A percentile compares a stretch with the other conserved stretches of the same genome.
Conservation (phyloP, 164 flowering plant species). For the Vitis labrusca region DNA sequence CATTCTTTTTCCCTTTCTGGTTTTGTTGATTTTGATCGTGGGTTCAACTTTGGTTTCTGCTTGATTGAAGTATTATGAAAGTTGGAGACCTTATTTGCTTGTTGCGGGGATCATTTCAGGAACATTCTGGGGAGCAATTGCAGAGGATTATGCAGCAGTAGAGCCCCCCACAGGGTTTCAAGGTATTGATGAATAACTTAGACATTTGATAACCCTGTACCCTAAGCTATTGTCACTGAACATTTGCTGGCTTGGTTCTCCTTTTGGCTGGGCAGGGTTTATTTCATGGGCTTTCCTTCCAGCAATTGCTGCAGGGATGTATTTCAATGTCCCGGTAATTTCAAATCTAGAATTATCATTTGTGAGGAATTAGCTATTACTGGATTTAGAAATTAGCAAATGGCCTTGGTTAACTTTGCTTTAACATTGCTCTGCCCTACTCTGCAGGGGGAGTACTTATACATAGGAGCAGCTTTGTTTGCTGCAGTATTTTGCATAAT, state of each 20-base stretch:
- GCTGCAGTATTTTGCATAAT: slow-evolving; percentile 73
- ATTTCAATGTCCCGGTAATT: slow-evolving; percentile 68
- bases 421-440: neutral
- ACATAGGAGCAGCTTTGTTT: slow-evolving; percentile 81
- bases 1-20: neutral
- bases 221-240: neutral
- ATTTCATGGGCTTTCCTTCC: slow-evolving; percentile 91
- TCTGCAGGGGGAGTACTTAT: slow-evolving; percentile 79
- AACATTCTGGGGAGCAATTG: slow-evolving; percentile 70
- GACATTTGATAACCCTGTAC: neutral
- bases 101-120: slow-evolving; percentile 29
- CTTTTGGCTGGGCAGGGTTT: slow-evolving; percentile 45
- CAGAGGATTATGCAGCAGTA: slow-evolving; percentile 58
- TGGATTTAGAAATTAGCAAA: neutral
- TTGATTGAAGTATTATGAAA: too few relatives aligned
- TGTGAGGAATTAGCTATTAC: neutral
- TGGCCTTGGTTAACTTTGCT: neutral
- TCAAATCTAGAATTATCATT: neutral
- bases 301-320: slow-evolving; percentile 68
- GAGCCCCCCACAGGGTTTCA: slow-evolving; percentile 93
- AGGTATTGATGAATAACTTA: slow-evolving; percentile 32
- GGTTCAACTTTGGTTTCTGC: too few relatives aligned
- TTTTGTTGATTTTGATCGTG: neutral
- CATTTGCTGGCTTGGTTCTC: neutral
- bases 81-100: neutral